Base-by-base conservation (phyloP, 352 stramenopile genomes). In the Thraustotheca clavata region DNA sequence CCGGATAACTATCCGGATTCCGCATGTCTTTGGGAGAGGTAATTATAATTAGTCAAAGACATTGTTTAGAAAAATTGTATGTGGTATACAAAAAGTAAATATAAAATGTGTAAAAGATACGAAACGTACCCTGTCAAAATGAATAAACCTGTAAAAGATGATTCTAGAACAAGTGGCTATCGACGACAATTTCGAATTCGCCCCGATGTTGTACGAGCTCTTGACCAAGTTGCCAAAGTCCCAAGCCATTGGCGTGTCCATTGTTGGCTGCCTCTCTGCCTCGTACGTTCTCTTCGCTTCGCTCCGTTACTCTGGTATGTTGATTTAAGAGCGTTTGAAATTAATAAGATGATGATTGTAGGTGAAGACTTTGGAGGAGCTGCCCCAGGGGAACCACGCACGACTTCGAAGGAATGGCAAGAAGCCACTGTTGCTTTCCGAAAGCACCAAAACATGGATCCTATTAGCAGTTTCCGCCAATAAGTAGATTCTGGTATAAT, bases 391-490 rank as follows among this genome's bases (percentile, higher is more conserved):
- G 65, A 70, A 62, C 83, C 83, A 47, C 81, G 81, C 69, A 92
- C 83, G 31, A 92, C 75, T 29, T 87, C 79, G 39, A 67, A 73
- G n/a, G 83, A 90, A 70, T 92, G 83, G 83, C 60, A 76, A 68
- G 80, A 73, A 14, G 83, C 83, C 18, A 86, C 80, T 49, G 73
- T 87, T 49, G 83, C 88, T 72, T 90, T 88, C 75, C 77, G 41
- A 70, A 79, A 81, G 67, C 79, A 76, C 57, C 80, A 92, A 72
- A 90, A 92, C 69, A 81, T 80, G 70, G 88, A 92, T 71, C 83
- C 83, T 48, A 92, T 92, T 67, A 76, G 74, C 57, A 77, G 87
- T 76, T 90, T 89, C 72, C 83, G 85, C 72, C 70, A 85, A 71
- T 91, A 91, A 84, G 69, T 73, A 69, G 43, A 14, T 52, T n/a